A percentile compares a stretch with the other conserved stretches of the same genome.
Conservation (phyloP, 371 early-diverging fungal species). For the Mortierella sp. region DNA sequence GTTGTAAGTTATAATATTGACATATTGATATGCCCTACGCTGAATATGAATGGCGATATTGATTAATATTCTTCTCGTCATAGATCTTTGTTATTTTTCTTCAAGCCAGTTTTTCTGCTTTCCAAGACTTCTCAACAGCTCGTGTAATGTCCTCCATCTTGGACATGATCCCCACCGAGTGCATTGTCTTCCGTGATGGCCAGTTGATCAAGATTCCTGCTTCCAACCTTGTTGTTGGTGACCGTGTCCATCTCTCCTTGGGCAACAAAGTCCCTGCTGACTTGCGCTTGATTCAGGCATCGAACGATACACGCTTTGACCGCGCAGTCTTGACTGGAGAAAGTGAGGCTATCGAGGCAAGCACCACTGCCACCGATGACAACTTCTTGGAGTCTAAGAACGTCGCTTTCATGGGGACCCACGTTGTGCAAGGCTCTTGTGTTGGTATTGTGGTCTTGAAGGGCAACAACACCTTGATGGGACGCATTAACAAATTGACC, state of each 20-base stretch:
- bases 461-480: constrained; percentile 77
- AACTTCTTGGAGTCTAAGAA: constrained; percentile 75
- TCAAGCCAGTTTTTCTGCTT: constrained; percentile 77
- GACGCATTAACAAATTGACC: constrained; percentile 75
- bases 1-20: constrained; percentile 56
- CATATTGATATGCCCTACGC: too few species aligned
- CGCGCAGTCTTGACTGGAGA: constrained; percentile 80
- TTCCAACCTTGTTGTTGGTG: constrained; percentile 61
- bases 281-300: constrained; percentile 68
- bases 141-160: constrained; percentile 82
- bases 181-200: constrained; percentile 75
- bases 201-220: constrained; percentile 61
- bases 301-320: constrained; percentile 76
- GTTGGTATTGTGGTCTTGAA: constrained; percentile 72
- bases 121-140: constrained; percentile 80
- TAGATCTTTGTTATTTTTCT: constrained; percentile 72
- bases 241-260: constrained; percentile 70
- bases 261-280: constrained; percentile 86
- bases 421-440: constrained; percentile 72
- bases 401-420: constrained; percentile 77
- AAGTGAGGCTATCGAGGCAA: constrained; percentile 68
- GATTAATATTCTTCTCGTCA: not conserved
- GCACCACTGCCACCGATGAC: constrained; percentile 66
- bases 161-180: constrained; percentile 75
- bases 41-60: not conserved